These are phyloP conservation scores for Triticum monococcum DNA, from an alignment of 176 grass and related monocot species.

Conservation along the genomic window DNA sequence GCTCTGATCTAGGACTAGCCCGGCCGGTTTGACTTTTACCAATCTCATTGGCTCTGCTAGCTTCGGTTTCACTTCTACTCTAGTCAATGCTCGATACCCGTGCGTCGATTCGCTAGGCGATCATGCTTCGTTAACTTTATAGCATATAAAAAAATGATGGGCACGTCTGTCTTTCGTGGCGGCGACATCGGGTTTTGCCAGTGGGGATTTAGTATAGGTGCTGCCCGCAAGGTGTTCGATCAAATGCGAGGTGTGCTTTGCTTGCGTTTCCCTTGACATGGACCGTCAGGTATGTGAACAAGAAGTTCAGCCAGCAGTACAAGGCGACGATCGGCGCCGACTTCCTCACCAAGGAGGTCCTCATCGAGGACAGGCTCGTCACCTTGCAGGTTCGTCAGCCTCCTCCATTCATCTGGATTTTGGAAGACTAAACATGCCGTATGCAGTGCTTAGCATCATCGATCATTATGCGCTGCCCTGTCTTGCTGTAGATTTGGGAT, in stretches of 20 bases:
- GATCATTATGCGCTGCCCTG: neutral
- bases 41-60: neutral
- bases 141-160: neutral
- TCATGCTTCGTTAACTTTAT: neutral
- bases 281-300: conserved; percentile 83
- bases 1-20: neutral
- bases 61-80: neutral
- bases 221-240: neutral
- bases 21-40: neutral
- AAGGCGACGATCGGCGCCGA: conserved; percentile 98
- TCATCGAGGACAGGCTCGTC: conserved; percentile 84
- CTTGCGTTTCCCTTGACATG: conserved; percentile 23
- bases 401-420: too few relatives aligned
- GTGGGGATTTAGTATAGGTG: neutral
- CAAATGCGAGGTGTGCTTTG: neutral
- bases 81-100: neutral
- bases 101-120: too few relatives aligned
- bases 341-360: conserved; percentile 95
- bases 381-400: conserved; percentile 65
- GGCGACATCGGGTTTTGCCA: too few relatives aligned
- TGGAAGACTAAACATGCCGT: too few relatives aligned
- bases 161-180: neutral
- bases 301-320: conserved; percentile 97
- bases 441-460: neutral
- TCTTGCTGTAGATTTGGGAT: conserved; percentile 77